phyloP scores from a whole-genome alignment of 2,329 filamentous ascomycete species.

The Capronia coronata region DNA sequence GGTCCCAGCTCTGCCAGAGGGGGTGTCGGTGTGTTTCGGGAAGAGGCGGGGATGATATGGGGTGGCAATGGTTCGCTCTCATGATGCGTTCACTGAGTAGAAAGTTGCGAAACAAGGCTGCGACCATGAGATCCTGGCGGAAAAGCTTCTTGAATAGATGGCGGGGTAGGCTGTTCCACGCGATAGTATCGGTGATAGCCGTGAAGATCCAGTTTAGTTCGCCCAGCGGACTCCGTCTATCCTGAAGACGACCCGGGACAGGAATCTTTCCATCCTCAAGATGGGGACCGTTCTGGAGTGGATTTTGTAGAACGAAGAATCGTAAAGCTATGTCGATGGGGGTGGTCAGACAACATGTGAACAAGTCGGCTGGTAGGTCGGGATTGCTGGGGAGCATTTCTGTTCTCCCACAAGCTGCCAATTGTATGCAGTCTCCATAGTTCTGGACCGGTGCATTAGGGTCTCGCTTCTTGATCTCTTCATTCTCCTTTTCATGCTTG shows the following conservation, averaged over 20 bases:
- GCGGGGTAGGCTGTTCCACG: slow-evolving; percentile 89
- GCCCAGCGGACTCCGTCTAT: slow-evolving; percentile 84
- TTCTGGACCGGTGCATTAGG: slow-evolving; percentile 57
- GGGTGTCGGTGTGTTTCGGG: slow-evolving; percentile 93
- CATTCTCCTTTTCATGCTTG: slow-evolving; percentile 86
- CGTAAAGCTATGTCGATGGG: slow-evolving; percentile 96
- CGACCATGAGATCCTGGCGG: slow-evolving; percentile 97
- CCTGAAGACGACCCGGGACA: slow-evolving; percentile 83
- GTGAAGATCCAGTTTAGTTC: slow-evolving; percentile 99
- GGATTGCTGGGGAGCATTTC: slow-evolving; percentile 95
- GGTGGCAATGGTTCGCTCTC: slow-evolving; percentile 92
- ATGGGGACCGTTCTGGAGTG: slow-evolving; percentile 59
- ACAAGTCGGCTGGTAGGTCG: slow-evolving; percentile 84
- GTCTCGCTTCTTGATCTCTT: slow-evolving; percentile 67
- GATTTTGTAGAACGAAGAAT: slow-evolving; percentile 94
- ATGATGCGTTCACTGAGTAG: slow-evolving; percentile 90
- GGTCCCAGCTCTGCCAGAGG: slow-evolving; percentile 94
- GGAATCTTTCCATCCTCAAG: slow-evolving; percentile 73
- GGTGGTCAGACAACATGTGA: slow-evolving; percentile 91
- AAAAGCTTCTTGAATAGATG: slow-evolving; percentile 95
- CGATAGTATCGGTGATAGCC: slow-evolving; percentile 96
- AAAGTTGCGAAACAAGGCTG: slow-evolving; percentile 92
- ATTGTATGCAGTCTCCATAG: slow-evolving; percentile 82
- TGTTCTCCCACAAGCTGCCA: slow-evolving; percentile 83
- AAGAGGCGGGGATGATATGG: slow-evolving; percentile 83